Evolutionary conservation across 2,329 filamentous ascomycete species (phyloP), one percentile per base, ranked within the genome.

Genomic region (Talaromyces sp.): DNA sequence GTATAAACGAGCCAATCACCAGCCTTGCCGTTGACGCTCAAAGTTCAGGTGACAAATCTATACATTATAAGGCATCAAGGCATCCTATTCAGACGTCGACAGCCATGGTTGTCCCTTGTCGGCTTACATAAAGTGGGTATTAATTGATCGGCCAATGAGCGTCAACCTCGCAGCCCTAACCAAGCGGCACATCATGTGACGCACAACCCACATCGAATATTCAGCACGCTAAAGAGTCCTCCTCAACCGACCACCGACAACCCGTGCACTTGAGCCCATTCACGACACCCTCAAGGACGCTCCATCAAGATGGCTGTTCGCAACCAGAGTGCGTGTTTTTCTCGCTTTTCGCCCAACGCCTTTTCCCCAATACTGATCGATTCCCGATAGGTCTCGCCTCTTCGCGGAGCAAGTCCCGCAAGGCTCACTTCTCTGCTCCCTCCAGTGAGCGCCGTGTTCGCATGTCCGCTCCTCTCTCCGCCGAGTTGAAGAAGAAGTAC

Each of bases 401-500:
- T 50, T 54, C 55, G 49, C 60, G 58, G 43, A 54, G 57, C 56
- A 56, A 58, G 91, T 94, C 91, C 82, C 91, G 94, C 81, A 96
- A 96, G 86, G 90, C 91, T 77, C 93, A 99, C 86, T 99, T 96
- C 87, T 83, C 85, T 77, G 94, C 94, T 68, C 91, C 92, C 69
- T 97, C 92, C 78, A 91, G 89, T 83, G 85, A 90, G 76, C 92
- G 94, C 80, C 91, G 94, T 77, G 85, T 88, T 72, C 96, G 96
- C 83, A 97, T 99, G 92, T 93, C 89, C 83, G 92, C 94, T 68
- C 89, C 90, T 71, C 86, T 97, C 69, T 89, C 85, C 84, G 96
- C 96, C 86, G 94, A 99, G 84, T 87, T 99, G 77, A 88, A 91
- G 76, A 92, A 96, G 82, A 94, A 99, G 87, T 90, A 99, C 89